Conservation (phyloP, 805 yeast species). For the Lipomyces sp. region DNA sequence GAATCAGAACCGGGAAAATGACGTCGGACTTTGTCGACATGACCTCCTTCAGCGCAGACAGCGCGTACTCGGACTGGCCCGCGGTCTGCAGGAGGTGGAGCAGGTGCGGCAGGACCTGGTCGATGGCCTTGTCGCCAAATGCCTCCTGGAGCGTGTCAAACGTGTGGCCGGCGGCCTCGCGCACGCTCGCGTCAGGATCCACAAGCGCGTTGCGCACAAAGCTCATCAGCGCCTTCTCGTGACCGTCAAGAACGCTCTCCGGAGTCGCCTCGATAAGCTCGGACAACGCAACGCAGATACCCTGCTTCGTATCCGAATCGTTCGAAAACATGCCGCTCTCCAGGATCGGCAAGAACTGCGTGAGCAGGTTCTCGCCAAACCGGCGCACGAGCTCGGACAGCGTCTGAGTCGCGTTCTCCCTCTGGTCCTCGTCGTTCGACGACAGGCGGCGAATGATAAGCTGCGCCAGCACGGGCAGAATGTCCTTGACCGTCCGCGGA, state of each 20-base stretch:
- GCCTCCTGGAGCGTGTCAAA: slow-evolving; percentile 82
- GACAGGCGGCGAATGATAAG: slow-evolving; percentile 81
- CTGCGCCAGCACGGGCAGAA: slow-evolving; percentile 75
- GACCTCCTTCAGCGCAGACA: slow-evolving; percentile 84
- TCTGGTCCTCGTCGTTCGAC: slow-evolving; percentile 70
- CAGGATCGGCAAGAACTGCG: slow-evolving; percentile 80
- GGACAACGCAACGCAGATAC: slow-evolving; percentile 89
- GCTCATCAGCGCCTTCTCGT: slow-evolving; percentile 64
- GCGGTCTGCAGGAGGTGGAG: slow-evolving; percentile 61
- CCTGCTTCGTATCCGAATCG: slow-evolving; percentile 87
- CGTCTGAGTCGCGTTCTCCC: slow-evolving; percentile 87
- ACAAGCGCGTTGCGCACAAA: slow-evolving; percentile 77
- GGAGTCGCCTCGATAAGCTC: slow-evolving; percentile 76
- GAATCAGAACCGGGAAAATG: slow-evolving; percentile 89
- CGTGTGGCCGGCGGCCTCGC: slow-evolving; percentile 88
- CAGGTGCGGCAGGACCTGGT: slow-evolving; percentile 81
- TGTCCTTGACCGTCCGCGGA: slow-evolving; percentile 89
- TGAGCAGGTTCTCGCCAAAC: slow-evolving; percentile 82
- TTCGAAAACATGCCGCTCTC: slow-evolving; percentile 56
- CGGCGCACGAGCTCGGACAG: slow-evolving; percentile 92
- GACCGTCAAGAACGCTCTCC: slow-evolving; percentile 55
- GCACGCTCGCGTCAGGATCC: slow-evolving; percentile 67
- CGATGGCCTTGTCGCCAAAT: slow-evolving; percentile 81
- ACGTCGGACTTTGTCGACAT: slow-evolving; percentile 87
- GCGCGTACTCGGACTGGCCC: slow-evolving; percentile 65